Percentiles rank a stretch among this genome's conserved stretches.
Conservation (phyloP, 164 flowering plant species). For the Vitis riparia region DNA sequence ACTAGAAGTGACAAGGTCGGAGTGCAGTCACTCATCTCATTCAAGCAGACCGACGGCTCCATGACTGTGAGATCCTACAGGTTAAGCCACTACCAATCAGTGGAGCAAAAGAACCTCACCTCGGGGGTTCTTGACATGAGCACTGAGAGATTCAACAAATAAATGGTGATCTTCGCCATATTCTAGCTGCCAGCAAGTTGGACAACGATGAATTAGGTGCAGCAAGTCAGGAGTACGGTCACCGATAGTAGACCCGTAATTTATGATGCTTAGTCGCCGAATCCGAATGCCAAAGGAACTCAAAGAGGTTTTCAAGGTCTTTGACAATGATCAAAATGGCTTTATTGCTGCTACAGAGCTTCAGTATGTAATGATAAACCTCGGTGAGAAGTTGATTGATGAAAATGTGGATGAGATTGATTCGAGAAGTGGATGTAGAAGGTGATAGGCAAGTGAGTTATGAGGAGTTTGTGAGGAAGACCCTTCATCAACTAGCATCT, state of each 20-base stretch:
- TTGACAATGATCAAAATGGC: too few relatives aligned
- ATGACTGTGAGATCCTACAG: slow-evolving; percentile 27
- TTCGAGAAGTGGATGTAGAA: too few relatives aligned
- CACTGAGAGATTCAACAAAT: slow-evolving; percentile 13
- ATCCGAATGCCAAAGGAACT: slow-evolving; percentile 44
- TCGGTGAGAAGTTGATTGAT: too few relatives aligned
- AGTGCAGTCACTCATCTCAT: slow-evolving; percentile 26
- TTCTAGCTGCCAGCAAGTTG: slow-evolving; percentile 21
- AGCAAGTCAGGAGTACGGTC: slow-evolving; percentile 42
- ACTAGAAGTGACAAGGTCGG: slow-evolving; percentile 28
- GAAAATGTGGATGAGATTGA: too few relatives aligned
- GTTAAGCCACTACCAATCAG: slow-evolving; percentile 16
- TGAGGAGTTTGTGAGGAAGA: too few relatives aligned
- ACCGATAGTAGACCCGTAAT: slow-evolving; percentile 28
- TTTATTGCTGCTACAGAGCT: too few relatives aligned
- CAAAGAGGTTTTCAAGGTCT: not conserved
- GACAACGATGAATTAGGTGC: slow-evolving; percentile 30
- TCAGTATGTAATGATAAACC: too few relatives aligned
- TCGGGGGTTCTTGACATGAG: slow-evolving; percentile 23
- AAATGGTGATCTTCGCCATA: slow-evolving; percentile 21
- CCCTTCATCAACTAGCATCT: too few relatives aligned
- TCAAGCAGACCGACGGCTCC: not conserved
- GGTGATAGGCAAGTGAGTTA: too few relatives aligned
- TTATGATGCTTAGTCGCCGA: slow-evolving; percentile 44
- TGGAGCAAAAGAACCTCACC: slow-evolving; percentile 18